These are phyloP conservation scores for Solanum paucissectum DNA, from an alignment of 257 asterid genomes.

Conservation along the genomic window DNA sequence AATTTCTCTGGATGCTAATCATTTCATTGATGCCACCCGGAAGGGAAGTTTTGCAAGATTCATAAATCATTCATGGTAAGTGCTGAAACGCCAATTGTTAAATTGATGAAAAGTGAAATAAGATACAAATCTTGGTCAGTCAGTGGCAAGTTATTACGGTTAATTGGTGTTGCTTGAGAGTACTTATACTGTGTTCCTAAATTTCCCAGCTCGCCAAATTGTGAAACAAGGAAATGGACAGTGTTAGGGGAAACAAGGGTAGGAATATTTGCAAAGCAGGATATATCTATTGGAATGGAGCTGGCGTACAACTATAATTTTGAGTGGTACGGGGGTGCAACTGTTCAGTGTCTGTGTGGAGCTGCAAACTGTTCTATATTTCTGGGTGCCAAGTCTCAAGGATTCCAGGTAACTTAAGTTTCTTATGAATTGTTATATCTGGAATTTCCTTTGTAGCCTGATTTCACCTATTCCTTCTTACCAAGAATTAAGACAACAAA, in stretches of 20 bases:
- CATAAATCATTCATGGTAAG: slow-evolving; percentile 4
- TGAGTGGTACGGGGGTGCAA: slow-evolving; percentile 91
- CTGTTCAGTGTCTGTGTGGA: slow-evolving; percentile 71
- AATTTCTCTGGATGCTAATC: background rate
- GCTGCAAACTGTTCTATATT: slow-evolving; percentile 74
- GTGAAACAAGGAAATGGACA: slow-evolving; percentile 96
- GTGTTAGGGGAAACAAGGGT: slow-evolving; percentile 85
- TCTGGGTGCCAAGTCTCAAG: slow-evolving; percentile 83
- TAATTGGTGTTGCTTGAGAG: background rate
- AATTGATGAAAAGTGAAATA: background rate
- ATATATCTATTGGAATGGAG: slow-evolving; percentile 64
- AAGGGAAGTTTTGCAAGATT: background rate
- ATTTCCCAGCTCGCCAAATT: slow-evolving; percentile 67
- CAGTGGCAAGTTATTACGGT: background rate
- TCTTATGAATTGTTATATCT: background rate
- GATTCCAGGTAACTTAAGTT: background rate
- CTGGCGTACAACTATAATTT: slow-evolving; percentile 79
- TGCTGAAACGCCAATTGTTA: background rate
- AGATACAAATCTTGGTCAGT: background rate
- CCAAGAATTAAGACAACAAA: too few relatives aligned
- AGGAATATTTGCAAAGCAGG: slow-evolving; percentile 74
- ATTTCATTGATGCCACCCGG: background rate
- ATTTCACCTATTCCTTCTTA: background rate
- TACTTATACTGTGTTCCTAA: slow-evolving; percentile 3
- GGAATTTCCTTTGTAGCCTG: background rate